Evolutionary conservation across 23 red algal genomes (phyloP).

Genomic region (Gracilariopsis chorda): DNA sequence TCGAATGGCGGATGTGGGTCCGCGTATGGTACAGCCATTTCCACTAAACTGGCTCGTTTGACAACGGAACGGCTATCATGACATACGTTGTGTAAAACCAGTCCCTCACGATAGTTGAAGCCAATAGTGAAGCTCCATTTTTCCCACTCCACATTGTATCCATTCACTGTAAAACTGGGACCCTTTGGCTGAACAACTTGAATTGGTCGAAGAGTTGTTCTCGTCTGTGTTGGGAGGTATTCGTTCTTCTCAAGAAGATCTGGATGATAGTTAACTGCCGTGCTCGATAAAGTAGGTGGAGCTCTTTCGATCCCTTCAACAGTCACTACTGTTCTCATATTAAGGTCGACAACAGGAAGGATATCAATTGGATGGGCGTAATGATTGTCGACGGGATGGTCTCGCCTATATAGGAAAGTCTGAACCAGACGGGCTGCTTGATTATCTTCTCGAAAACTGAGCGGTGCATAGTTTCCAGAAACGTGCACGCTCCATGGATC

Average conservation of each 20-base stretch:
- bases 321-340: slow-evolving; percentile 32
- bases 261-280: slow-evolving; percentile 45
- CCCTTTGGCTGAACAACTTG: slow-evolving; percentile 78
- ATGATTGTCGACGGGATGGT: slow-evolving; percentile 66
- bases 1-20: slow-evolving; percentile 60
- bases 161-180: slow-evolving; percentile 53
- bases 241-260: slow-evolving; percentile 12
- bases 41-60: slow-evolving; percentile 59
- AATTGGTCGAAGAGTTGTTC: neutral
- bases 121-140: slow-evolving; percentile 78
- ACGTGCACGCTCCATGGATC: slow-evolving; percentile 62
- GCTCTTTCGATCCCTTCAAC: slow-evolving; percentile 27
- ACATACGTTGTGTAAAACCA: slow-evolving; percentile 62
- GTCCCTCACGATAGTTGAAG: slow-evolving; percentile 76
- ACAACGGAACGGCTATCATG: slow-evolving; percentile 53
- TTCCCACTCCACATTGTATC: slow-evolving; percentile 63
- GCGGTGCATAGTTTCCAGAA: neutral
- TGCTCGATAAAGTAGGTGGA: neutral
- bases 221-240: neutral
- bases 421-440: slow-evolving; percentile 33
- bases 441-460: slow-evolving; percentile 22
- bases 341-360: slow-evolving; percentile 72
- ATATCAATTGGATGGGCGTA: slow-evolving; percentile 88
- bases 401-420: slow-evolving; percentile 44
- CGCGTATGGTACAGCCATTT: slow-evolving; percentile 93